Evolutionary conservation across 2,329 filamentous ascomycete genomes (phyloP).

Genomic region (Paraphaeosphaeria minitans): DNA sequence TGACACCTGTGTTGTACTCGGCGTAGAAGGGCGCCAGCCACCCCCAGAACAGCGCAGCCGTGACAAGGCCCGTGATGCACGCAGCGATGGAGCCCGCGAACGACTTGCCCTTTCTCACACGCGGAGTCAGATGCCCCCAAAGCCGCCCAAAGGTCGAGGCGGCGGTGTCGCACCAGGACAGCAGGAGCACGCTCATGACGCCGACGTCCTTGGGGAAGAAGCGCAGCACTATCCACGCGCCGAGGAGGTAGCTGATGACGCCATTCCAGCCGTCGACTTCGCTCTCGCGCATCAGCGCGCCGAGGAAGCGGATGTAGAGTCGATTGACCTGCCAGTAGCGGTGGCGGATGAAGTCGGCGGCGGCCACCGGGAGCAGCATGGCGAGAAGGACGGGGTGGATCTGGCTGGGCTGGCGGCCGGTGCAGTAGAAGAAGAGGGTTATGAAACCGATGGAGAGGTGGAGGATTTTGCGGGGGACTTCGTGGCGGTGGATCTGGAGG

Average conservation of each 20-base stretch:
- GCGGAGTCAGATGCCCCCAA: conserved; percentile 86
- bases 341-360: conserved; percentile 82
- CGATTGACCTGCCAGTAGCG: conserved; percentile 80
- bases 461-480: conserved; percentile 89
- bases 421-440: conserved; percentile 82
- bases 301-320: conserved; percentile 81
- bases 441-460: conserved; percentile 98
- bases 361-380: conserved; percentile 81
- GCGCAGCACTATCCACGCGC: conserved; percentile 82
- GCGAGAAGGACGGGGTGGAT: conserved; percentile 86
- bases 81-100: conserved; percentile 87
- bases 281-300: conserved; percentile 94
- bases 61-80: conserved; percentile 79
- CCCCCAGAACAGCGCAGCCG: conserved; percentile 87
- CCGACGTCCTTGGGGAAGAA: conserved; percentile 94
- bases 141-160: conserved; percentile 91
- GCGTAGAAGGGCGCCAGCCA: conserved; percentile 68
- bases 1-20: conserved; percentile 47
- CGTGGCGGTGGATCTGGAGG: conserved; percentile 77
- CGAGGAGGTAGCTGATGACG: conserved; percentile 94
- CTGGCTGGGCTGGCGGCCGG: conserved; percentile 73
- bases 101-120: conserved; percentile 85
- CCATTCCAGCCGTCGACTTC: conserved; percentile 95
- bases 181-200: conserved; percentile 83
- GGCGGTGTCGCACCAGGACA: conserved; percentile 98